Percentiles rank a stretch among this genome's conserved stretches.
These are phyloP conservation scores for Wickerhamomyces sp. DNA, from an alignment of 1,139 yeast species.

Conservation along the genomic window DNA sequence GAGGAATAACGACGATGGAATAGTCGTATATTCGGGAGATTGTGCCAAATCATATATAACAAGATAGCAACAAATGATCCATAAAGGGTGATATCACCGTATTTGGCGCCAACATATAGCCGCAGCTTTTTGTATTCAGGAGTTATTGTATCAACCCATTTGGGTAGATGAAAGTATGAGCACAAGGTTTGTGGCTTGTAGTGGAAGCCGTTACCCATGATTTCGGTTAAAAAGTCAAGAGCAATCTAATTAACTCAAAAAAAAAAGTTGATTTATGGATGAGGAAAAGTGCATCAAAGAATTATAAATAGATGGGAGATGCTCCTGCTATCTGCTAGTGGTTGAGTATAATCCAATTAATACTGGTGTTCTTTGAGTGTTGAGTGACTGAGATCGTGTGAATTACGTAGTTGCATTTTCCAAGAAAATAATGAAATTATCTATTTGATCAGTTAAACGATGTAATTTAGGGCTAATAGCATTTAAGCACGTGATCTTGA, in stretches of 20 bases:
- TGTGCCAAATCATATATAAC: constrained; percentile 27
- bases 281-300: no score
- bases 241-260: no score
- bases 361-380: not conserved
- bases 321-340: no score
- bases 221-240: no score
- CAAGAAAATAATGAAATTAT: constrained; percentile 4
- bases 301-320: no score
- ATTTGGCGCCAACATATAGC: constrained; percentile 25
- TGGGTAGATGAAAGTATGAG: constrained; percentile 16
- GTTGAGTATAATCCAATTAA: no score
- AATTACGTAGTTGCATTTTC: not conserved
- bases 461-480: not conserved
- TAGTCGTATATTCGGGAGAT: not conserved
- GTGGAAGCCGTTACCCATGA: not conserved
- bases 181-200: constrained; percentile 14
- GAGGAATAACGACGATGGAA: not conserved
- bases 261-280: no score
- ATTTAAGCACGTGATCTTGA: not conserved
- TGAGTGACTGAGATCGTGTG: no score
- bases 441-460: constrained; percentile 17
- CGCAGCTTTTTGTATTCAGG: constrained; percentile 26
- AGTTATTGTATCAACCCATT: constrained; percentile 18
- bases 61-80: constrained; percentile 27
- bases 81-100: constrained; percentile 31